Evolutionary conservation across 352 stramenopile species (phyloP), one percentile per base, ranked within the genome.

Genomic region (Globisporangium apiculatum): DNA sequence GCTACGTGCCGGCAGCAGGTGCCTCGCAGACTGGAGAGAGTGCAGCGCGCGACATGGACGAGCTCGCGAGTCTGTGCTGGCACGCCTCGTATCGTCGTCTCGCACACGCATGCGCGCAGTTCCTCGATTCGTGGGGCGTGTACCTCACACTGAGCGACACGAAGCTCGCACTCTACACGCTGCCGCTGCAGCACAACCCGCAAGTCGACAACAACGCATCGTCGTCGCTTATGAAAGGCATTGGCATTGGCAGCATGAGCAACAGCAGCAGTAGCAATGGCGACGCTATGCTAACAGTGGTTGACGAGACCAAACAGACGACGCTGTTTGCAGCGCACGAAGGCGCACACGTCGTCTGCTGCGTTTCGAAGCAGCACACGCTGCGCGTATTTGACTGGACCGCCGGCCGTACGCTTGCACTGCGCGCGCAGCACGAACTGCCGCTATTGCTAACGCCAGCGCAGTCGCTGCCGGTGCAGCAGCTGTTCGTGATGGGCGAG

Each of bases 301-400:
- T 83, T 38, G 76, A 89, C 7, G 83, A 91, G 35, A 80, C 77
- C 15, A 93, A 88, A 55, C 66, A 69, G 14, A 75, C 79, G 3
- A 48, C 72, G 50, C 56, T 86, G 15, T 75, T 91, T 8, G 69
- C 78, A 0, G 76, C 62, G 15, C 71, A 89, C 45, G 81, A 94
- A 56, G 48, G 62, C n/a, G 66, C 69, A 9, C 79, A 80, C 36
- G 73, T 78, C 12, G 51, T 91, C 4, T 72, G 62, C 55, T 68
- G 71, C 15, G 46, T 90, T 31, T 71, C 81, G 14, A 91, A 94
- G 70, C 74, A 71, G 51, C 72, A 81, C 45, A 68, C 55, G n/a
- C 58, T 94, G 11, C 77, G 78, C 48, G 72, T 91, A 37, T 89
- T 78, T 57, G 81, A 94, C 69, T 91, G 83, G 81, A 91, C 73